Conservation (phyloP, 495 filamentous ascomycete species). For the Penicillium herquei region DNA sequence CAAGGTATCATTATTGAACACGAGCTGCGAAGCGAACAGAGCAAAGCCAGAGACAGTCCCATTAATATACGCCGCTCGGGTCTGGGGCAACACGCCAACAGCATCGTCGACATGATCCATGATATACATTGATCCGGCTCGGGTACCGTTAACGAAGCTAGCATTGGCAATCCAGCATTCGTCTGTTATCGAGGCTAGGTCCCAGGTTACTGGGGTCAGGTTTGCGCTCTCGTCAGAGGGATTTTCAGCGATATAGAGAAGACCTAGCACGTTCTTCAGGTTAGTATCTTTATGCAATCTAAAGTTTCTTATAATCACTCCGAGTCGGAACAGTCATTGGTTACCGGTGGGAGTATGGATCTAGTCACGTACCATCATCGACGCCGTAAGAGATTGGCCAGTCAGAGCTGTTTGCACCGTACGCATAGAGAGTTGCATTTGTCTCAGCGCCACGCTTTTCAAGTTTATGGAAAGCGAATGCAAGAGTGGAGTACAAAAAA, state of each 20-base stretch:
- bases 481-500: constrained; percentile 1
- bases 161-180: constrained; percentile 20
- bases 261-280: constrained; percentile 4
- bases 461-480: constrained; percentile 1
- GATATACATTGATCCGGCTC: constrained; percentile 15
- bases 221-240: constrained; percentile 5
- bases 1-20: constrained; percentile 15
- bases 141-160: constrained; percentile 12
- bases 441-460: constrained; percentile 14
- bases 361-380: constrained; percentile 7
- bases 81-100: constrained; percentile 10
- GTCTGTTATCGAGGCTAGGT: constrained; percentile 14
- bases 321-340: no score
- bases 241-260: constrained; percentile 12
- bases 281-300: background rate
- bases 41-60: constrained; percentile 17
- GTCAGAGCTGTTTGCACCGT: constrained; percentile 11
- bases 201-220: constrained; percentile 10
- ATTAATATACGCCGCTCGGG: constrained; percentile 9
- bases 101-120: constrained; percentile 6
- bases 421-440: constrained; percentile 16
- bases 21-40: constrained; percentile 17
- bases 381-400: constrained; percentile 12
- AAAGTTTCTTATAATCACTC: no score
- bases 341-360: background rate